These are phyloP conservation scores for Tranzscheliella williamsii DNA, from an alignment of 1,284 basidiomycete genomes.

Conservation along the genomic window DNA sequence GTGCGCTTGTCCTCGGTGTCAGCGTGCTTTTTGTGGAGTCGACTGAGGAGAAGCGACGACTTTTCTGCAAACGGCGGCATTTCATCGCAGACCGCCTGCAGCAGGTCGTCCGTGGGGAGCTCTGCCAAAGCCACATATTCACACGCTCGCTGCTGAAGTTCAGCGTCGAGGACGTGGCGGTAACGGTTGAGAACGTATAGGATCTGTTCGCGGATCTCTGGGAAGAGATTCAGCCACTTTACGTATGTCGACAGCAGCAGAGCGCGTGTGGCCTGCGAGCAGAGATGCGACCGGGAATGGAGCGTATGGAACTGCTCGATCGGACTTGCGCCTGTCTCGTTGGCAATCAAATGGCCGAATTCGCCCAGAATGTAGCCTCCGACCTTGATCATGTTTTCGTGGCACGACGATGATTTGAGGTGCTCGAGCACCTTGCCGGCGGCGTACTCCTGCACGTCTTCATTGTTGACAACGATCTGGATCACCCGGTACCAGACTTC, in stretches of 20 bases:
- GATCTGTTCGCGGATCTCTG: slow-evolving; percentile 93
- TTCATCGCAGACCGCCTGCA: slow-evolving; percentile 95
- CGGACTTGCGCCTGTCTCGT: slow-evolving; percentile 88
- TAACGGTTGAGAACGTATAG: slow-evolving; percentile 96
- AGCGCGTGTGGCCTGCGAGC: slow-evolving; percentile 86
- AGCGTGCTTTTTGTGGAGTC: slow-evolving; percentile 83
- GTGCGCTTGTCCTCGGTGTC: slow-evolving; percentile 81
- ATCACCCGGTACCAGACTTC: slow-evolving; percentile 99
- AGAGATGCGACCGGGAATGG: slow-evolving; percentile 93
- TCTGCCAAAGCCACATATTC: slow-evolving; percentile 54
- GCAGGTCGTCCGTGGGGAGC: slow-evolving; percentile 75
- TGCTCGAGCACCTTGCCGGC: slow-evolving; percentile 91
- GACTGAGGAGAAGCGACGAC: slow-evolving; percentile 77
- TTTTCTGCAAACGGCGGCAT: slow-evolving; percentile 98
- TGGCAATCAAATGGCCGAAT: slow-evolving; percentile 89
- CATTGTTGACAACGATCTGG: slow-evolving; percentile 97
- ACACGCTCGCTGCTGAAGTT: slow-evolving; percentile 95
- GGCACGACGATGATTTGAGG: slow-evolving; percentile 81
- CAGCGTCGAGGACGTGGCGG: slow-evolving; percentile 88
- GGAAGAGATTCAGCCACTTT: slow-evolving; percentile 99
- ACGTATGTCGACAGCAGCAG: slow-evolving; percentile 94
- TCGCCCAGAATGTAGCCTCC: slow-evolving; percentile 97
- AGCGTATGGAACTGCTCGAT: slow-evolving; percentile 91
- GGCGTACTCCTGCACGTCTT: slow-evolving; percentile 86
- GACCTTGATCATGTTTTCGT: slow-evolving; percentile 96